A percentile compares a stretch with the other conserved stretches of the same genome.
phyloP scores from a whole-genome alignment of 116 monocot species.

The Iris pallida region DNA sequence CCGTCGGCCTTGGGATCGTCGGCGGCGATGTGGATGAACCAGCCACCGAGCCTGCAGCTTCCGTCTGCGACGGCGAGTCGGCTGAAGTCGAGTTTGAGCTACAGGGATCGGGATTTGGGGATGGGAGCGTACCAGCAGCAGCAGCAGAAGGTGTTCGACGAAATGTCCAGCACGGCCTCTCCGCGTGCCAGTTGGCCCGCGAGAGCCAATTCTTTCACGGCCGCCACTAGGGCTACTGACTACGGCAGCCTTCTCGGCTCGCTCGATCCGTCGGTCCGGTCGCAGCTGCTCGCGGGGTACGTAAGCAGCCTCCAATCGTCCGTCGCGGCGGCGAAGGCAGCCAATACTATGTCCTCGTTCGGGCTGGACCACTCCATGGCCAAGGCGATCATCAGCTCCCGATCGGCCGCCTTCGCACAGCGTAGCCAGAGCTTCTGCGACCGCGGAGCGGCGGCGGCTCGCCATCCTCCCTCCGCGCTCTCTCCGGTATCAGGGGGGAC shows the following conservation, averaged over 20 bases:
- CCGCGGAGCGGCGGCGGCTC: constrained; percentile 41
- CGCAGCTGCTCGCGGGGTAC: constrained; percentile 36
- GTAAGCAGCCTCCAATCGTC: constrained; percentile 34
- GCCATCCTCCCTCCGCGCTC: constrained; percentile 12
- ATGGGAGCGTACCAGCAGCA: constrained; percentile 51
- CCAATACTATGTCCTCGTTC: constrained; percentile 26
- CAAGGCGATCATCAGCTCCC: constrained; percentile 68
- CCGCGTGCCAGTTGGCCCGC: constrained; percentile 35
- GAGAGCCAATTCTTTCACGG: constrained; percentile 5
- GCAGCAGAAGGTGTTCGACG: constrained; percentile 33
- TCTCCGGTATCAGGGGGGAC: constrained; percentile 14
- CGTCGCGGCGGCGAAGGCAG: constrained; percentile 1
- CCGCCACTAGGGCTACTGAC: constrained; percentile 3
- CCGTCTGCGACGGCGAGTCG: constrained; percentile 22
- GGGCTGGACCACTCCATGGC: constrained; percentile 63
- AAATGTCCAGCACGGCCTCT: constrained; percentile 35
- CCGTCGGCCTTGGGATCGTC: constrained; percentile 43
- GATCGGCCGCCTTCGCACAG: constrained; percentile 63
- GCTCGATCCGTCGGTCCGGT: constrained; percentile 18
- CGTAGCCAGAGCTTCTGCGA: constrained; percentile 94
- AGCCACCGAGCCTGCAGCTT: constrained; percentile 38
- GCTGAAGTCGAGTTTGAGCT: constrained; percentile 50
- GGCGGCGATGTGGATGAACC: constrained; percentile 42
- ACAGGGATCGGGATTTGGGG: constrained; percentile 45
- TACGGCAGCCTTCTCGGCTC: constrained; percentile 26